Conservation (phyloP, 371 early-diverging fungal genomes). For the Circinella minor region DNA sequence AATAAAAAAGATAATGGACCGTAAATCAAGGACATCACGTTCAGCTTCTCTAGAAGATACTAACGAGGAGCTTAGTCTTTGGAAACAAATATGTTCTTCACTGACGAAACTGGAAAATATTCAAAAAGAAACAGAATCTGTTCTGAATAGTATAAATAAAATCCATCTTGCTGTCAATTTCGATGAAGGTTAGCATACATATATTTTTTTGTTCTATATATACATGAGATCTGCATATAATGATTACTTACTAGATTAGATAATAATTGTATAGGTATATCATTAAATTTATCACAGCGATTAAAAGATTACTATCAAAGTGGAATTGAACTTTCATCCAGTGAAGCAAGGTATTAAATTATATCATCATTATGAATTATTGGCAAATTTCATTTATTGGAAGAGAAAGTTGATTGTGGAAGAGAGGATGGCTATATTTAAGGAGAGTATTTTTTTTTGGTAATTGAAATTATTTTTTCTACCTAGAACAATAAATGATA, state of each 20-base stretch:
- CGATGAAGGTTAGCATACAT: conserved; percentile 45
- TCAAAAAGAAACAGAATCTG: conserved; percentile 46
- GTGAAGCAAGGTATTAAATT: conserved; percentile 40
- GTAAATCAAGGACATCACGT: conserved; percentile 56
- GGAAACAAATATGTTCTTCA: conserved; percentile 66
- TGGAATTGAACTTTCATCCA: conserved; percentile 44
- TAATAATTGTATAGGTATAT: conserved; percentile 32
- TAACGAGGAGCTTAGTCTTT: conserved; percentile 58
- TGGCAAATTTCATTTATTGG: no score
- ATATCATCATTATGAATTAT: no score
- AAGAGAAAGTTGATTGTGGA: no score
- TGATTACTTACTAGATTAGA: background rate
- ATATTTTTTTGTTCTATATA: background rate
- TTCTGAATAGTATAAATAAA: conserved; percentile 48
- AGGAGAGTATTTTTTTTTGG: background rate
- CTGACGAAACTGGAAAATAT: conserved; percentile 52
- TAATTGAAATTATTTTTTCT: no score
- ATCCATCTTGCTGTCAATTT: conserved; percentile 37
- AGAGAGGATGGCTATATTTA: background rate
- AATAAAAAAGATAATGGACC: conserved; percentile 38
- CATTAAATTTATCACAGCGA: conserved; percentile 26
- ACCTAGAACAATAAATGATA: conserved; percentile 55
- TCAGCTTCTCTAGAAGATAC: conserved; percentile 55
- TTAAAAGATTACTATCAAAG: conserved; percentile 44
- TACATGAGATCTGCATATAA: background rate